Percentiles rank a stretch among this genome's conserved stretches.
phyloP scores from a whole-genome alignment of 352 stramenopile genomes.

The Phytophthora lateralis region DNA sequence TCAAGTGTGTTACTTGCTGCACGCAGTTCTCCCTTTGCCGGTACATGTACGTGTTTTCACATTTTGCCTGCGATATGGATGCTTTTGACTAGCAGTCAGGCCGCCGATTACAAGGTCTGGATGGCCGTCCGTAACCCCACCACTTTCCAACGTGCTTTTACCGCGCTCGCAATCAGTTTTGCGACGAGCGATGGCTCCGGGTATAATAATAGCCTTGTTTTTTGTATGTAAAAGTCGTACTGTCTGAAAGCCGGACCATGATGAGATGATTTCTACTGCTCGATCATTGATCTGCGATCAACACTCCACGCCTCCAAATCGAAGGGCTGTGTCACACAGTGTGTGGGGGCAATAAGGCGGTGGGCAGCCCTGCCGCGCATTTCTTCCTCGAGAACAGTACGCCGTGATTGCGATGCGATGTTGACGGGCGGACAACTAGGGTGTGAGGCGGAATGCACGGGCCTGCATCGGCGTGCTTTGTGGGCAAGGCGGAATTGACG shows the following conservation, averaged over 20 bases:
- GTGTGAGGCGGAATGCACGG: no score
- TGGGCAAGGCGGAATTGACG: no score
- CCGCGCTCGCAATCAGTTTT: slow-evolving; percentile 12
- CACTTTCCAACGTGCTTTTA: slow-evolving; percentile 12
- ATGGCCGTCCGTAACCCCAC: slow-evolving; percentile 4
- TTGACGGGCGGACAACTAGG: no score
- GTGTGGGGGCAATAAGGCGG: background rate
- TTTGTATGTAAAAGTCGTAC: slow-evolving; percentile 19
- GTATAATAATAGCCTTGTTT: background rate
- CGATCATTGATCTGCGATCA: slow-evolving; percentile 8
- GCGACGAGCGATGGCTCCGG: background rate
- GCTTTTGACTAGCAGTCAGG: background rate
- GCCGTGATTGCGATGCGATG: no score
- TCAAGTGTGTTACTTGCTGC: no score
- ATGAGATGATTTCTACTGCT: slow-evolving; percentile 17
- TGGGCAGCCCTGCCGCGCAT: background rate
- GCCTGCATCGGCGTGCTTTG: no score
- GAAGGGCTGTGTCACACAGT: no score
- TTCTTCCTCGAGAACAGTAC: no score
- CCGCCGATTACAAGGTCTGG: slow-evolving; percentile 8
- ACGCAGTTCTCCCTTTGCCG: no score
- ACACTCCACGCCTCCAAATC: background rate
- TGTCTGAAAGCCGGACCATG: slow-evolving; percentile 24
- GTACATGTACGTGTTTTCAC: no score
- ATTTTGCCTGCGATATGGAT: background rate